These are phyloP conservation scores for Cordyceps cateniannulata DNA, from an alignment of 2,329 filamentous ascomycete genomes.

Conservation along the genomic window DNA sequence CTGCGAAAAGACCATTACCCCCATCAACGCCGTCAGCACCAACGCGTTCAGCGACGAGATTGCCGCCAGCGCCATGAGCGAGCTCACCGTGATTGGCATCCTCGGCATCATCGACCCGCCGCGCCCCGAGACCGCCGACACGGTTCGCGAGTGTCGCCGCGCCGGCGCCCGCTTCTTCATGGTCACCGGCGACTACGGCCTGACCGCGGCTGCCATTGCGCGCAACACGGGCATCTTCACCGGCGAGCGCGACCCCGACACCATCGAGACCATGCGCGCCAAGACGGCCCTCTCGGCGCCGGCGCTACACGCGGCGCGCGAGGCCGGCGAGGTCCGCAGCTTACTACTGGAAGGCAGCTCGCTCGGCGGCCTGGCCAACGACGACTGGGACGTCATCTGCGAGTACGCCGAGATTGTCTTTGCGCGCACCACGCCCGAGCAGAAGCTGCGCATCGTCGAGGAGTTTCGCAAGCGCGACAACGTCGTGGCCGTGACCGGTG, in stretches of 20 bases:
- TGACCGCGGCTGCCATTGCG: conserved; percentile 60
- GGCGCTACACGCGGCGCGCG: conserved; percentile 17
- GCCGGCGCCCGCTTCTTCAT: conserved; percentile 41
- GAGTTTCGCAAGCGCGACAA: conserved; percentile 54
- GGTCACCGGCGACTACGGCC: conserved; percentile 41
- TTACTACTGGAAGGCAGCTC: conserved; percentile 48
- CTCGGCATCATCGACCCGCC: conserved; percentile 44
- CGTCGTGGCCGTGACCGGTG: conserved; percentile 66
- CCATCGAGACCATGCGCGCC: conserved; percentile 20
- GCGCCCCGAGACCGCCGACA: conserved; percentile 35
- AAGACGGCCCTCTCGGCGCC: conserved; percentile 12
- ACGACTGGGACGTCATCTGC: conserved; percentile 40
- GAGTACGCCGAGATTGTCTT: conserved; percentile 57
- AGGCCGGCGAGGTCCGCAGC: conserved; percentile 18
- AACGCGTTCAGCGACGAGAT: conserved; percentile 47
- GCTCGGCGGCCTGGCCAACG: conserved; percentile 46
- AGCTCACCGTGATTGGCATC: conserved; percentile 44
- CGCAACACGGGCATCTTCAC: conserved; percentile 59
- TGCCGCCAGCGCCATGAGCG: conserved; percentile 29
- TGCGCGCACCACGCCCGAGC: conserved; percentile 61
- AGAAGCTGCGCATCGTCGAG: conserved; percentile 66
- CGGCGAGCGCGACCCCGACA: conserved; percentile 36
- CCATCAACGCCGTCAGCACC: conserved; percentile 25
- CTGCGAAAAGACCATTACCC: conserved; percentile 30
- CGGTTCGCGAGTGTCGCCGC: conserved; percentile 35